Evolutionary conservation across 169 alveolate genomes (phyloP), one percentile per base, ranked within the genome.

Genomic region (Babesia caballi): DNA sequence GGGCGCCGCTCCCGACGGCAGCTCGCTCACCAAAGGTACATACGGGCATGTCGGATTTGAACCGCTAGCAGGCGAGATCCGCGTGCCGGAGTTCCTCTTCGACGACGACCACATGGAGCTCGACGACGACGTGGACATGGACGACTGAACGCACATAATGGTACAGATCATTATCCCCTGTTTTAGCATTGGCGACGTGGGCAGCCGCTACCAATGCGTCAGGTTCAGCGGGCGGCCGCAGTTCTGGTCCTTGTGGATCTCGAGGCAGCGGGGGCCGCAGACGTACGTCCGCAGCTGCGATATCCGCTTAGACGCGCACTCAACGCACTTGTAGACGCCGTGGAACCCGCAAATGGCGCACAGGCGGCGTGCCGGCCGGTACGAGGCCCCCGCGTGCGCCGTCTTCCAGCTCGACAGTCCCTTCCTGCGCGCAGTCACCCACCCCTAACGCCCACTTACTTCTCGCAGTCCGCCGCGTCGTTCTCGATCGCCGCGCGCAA

Each of bases 261-360:
- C 88, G 47, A 67, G 77, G 76, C 94, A 89, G 30, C 85, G 59
- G 40, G 66, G 36, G 44, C 92, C 80, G 76, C 94, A 89, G 85
- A 65, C 73, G 61, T 89, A 84, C 21, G 81, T 76, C 51, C 66
- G 51, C 69, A 71, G 63, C 17, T 82, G 63, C 54, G 72, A 54
- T 5, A 81, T 83, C 19, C 88, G 59, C 52, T 86, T 82, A 28
- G 71, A 76, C 41, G 80, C 90, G 54, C 94, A 89, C 42, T 75
- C 71, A 14, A 81, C 59, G 40, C 94, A 89, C 78, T 82, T 89
- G 73, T 89, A 89, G 72, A 75, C 59, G 42, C 87, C 90, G 63
- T 74, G 80, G 75, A 70, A 89, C 5, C 94, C 94, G 56, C 94
- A 89, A 30, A 82, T 84, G 44, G 72, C 82, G 60, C 94, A 89